Base-by-base conservation (phyloP, 768 basidiomycete species). In the Lentinus brumalis region DNA sequence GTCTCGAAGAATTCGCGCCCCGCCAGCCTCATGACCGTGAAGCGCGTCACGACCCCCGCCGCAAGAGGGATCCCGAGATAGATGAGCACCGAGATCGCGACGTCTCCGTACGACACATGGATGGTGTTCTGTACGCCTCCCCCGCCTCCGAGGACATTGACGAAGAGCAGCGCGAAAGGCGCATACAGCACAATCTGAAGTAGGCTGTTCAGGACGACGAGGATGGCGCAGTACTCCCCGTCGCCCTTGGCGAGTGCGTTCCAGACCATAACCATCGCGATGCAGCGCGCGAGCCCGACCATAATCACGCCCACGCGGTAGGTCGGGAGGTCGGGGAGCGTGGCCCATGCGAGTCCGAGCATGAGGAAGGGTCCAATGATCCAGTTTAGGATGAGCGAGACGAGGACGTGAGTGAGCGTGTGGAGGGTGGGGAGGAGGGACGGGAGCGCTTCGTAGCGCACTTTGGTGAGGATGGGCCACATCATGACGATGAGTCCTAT, bases 331-430 rank as follows among this genome's bases (percentile, higher is more conserved):
- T 94, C 92, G 1, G 91, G 92, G 0, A 94, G 79, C 4, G 91
- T 89, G 12, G 89, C 91, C 90, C 92, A 94, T 1, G 92, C 91
- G 30, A 91, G 69, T 2, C 78, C 92, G n/a, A 93, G 82, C 92
- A 94, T 95, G 16, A 92, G 67, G 53, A 94, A 80, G 0, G 92
- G 92, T 1, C 87, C 91, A 16, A 90, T 62, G 58, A 93, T 80
- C 93, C 92, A 94, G 70, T 92, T 93, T 29, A 94, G 75, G 30
- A 86, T 26, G 18, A 93, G 64, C 5, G 89, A 90, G 31, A 94
- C 77, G 5, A 73, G 74, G 61, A 93, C 77, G 66, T 94, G 92
- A 16, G 79, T 72, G 87, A 88, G 92, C 8, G 93, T 56, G 18
- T 69, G 65, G 21, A 70, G 72, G 1, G 85, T 80, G 2, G 74